A percentile compares a stretch with the other conserved stretches of the same genome.
Conservation (phyloP, 768 basidiomycete genomes). For the Phlegmacium glaucopus region DNA sequence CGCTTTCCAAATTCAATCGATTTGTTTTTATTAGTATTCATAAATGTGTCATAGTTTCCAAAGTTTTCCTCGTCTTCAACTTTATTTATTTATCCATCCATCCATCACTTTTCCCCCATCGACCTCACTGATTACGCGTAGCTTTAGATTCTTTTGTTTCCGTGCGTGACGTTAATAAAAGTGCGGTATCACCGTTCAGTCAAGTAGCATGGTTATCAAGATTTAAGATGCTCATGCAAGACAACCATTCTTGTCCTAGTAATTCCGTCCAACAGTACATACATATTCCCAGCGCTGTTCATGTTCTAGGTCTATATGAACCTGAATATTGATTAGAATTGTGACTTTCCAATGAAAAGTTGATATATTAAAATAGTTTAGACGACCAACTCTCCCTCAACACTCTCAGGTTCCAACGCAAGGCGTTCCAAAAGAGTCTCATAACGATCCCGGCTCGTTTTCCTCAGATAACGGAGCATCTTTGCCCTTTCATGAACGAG, state of each 20-base stretch:
- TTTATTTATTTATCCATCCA: slow-evolving; percentile 1
- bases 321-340: background rate
- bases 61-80: too few species aligned
- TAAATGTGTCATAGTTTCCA: slow-evolving; percentile 8
- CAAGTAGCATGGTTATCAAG: too few species aligned
- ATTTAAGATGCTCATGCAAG: too few species aligned
- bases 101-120: background rate
- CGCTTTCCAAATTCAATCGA: slow-evolving; percentile 1
- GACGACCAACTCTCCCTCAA: slow-evolving; percentile 88
- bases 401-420: slow-evolving; percentile 72
- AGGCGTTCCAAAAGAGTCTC: slow-evolving; percentile 67
- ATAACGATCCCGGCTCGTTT: slow-evolving; percentile 64
- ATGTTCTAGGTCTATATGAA: too few species aligned
- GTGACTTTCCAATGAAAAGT: background rate
- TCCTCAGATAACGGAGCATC: slow-evolving; percentile 75
- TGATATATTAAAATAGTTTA: slow-evolving; percentile 23
- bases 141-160: slow-evolving; percentile 1
- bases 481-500: slow-evolving; percentile 84
- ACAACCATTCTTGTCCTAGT: too few species aligned
- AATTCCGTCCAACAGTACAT: too few species aligned
- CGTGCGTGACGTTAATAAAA: background rate
- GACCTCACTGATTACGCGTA: background rate
- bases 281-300: too few species aligned
- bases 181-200: too few species aligned
- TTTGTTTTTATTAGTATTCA: slow-evolving; percentile 6